Percentiles rank a stretch among this genome's conserved stretches.
phyloP scores from a whole-genome alignment of 1,284 basidiomycete species.

The Grifola frondosa region DNA sequence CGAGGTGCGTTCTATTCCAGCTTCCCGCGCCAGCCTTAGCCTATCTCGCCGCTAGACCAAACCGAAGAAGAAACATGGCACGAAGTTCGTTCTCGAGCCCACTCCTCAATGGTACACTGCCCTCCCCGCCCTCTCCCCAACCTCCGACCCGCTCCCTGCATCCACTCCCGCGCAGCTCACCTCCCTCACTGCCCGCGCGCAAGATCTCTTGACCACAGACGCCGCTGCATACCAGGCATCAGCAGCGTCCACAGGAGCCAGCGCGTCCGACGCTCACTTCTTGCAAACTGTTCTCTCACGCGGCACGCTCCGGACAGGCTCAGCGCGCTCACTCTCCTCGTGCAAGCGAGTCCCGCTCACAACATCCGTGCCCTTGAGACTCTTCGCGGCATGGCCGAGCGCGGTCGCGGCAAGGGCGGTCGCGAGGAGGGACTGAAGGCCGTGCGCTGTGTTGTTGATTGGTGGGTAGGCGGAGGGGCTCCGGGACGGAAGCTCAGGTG shows the following conservation, averaged over 20 bases:
- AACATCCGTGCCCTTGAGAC: constrained; percentile 82
- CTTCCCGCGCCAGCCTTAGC: constrained; percentile 1
- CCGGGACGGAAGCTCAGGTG: constrained; percentile 82
- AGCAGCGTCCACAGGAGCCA: constrained; percentile 36
- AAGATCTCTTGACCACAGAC: constrained; percentile 51
- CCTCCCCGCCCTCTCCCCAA: constrained; percentile 32
- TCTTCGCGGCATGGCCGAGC: constrained; percentile 75
- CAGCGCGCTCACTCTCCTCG: constrained; percentile 88
- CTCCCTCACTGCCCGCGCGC: constrained; percentile 48
- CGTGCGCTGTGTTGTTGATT: constrained; percentile 89
- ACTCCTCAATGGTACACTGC: constrained; percentile 61
- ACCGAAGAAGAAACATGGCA: too few relatives aligned
- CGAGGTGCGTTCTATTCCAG: not conserved
- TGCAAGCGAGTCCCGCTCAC: constrained; percentile 90
- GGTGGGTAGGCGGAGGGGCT: constrained; percentile 93
- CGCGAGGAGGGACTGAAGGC: constrained; percentile 92
- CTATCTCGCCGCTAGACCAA: not conserved
- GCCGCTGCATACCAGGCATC: constrained; percentile 46
- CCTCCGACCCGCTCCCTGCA: constrained; percentile 25
- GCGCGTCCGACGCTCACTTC: constrained; percentile 75
- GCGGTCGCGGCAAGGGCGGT: constrained; percentile 78
- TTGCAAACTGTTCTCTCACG: constrained; percentile 80
- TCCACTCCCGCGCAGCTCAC: constrained; percentile 46
- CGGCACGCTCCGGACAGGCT: constrained; percentile 92
- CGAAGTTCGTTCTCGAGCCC: constrained; percentile 43